These are phyloP conservation scores for Suaeda aralocaspica DNA, from an alignment of 148 eudicot species.

Conservation along the genomic window DNA sequence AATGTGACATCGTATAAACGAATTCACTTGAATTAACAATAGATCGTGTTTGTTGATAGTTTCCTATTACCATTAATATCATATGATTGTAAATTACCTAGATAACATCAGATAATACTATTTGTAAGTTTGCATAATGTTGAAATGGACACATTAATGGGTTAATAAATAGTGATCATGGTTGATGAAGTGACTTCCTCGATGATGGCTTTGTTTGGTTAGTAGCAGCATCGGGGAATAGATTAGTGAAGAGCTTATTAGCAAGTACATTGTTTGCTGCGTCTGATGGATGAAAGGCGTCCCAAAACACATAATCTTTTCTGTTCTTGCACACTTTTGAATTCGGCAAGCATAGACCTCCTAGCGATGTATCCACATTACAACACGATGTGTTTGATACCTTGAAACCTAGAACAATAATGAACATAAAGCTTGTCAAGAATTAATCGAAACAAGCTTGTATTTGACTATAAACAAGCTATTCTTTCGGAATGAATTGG, in stretches of 20 bases:
- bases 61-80: too few species aligned
- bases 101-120: too few species aligned
- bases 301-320: slow-evolving; percentile 80
- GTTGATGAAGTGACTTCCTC: slow-evolving; percentile 8
- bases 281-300: slow-evolving; percentile 89
- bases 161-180: too few species aligned
- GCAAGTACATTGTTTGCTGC: slow-evolving; percentile 82
- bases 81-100: too few species aligned
- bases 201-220: background rate
- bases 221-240: slow-evolving; percentile 28
- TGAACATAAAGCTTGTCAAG: too few species aligned
- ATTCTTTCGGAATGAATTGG: too few species aligned
- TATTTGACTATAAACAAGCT: too few species aligned
- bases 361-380: slow-evolving; percentile 62
- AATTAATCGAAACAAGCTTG: too few species aligned
- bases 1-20: too few species aligned
- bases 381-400: slow-evolving; percentile 80
- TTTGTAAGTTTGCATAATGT: background rate
- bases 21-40: too few species aligned
- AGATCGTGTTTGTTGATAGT: too few species aligned
- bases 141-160: background rate
- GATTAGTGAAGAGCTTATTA: slow-evolving; percentile 40
- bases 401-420: slow-evolving; percentile 50
- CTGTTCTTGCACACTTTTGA: slow-evolving; percentile 64
- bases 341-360: slow-evolving; percentile 79